Conservation (phyloP, 139 green algal species). For the Picochlorum sp. region DNA sequence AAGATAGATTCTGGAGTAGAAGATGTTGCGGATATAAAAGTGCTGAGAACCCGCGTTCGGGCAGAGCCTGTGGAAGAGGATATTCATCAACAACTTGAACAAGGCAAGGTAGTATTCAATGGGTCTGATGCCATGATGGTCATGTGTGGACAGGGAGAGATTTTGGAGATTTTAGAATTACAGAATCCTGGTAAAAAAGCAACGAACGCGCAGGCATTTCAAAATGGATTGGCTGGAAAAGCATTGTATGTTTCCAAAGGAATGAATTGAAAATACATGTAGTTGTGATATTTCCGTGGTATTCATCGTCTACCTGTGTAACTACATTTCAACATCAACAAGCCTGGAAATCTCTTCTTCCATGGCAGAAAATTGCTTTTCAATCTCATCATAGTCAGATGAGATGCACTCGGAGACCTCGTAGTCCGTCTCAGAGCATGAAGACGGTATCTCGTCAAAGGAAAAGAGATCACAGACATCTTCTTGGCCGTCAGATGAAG, state of each 20-base stretch:
- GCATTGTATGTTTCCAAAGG: neutral
- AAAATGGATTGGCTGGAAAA: constrained; percentile 64
- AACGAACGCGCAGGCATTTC: constrained; percentile 50
- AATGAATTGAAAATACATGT: too few species aligned
- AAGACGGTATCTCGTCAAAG: too few species aligned
- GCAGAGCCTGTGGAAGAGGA: neutral
- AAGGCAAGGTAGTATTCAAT: constrained; percentile 5
- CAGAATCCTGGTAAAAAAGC: constrained; percentile 72
- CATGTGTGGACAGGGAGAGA: constrained; percentile 34
- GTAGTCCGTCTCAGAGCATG: too few species aligned
- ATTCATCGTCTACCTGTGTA: too few species aligned
- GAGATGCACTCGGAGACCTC: too few species aligned
- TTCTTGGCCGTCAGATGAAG: too few species aligned
- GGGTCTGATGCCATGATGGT: constrained; percentile 23
- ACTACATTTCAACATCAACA: too few species aligned
- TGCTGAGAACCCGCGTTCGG: constrained; percentile 26
- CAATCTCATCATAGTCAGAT: too few species aligned
- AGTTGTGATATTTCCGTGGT: too few species aligned
- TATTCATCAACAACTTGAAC: neutral
- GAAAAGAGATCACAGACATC: too few species aligned
- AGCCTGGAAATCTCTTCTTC: too few species aligned
- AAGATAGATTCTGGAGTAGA: constrained; percentile 8
- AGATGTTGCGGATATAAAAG: constrained; percentile 29
- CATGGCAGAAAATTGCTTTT: too few species aligned
- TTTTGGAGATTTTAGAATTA: constrained; percentile 54